Evolutionary conservation across 495 filamentous ascomycete genomes (phyloP), one percentile per base, ranked within the genome.

Genomic region (Saxophila tyrrhenica): DNA sequence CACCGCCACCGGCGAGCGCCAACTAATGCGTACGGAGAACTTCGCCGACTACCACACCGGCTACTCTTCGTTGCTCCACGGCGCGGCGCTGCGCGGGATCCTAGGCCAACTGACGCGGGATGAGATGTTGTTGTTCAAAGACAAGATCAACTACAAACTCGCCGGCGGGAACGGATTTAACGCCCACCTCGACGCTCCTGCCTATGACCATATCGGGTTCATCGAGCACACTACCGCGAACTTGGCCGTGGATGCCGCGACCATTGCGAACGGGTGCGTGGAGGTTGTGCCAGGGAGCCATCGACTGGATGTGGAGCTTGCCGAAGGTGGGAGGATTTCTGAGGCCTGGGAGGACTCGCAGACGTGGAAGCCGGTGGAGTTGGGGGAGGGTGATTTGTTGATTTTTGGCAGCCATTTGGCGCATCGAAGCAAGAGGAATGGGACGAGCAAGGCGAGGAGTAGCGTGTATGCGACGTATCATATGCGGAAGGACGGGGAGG

Each of bases 401-500:
- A 55, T 75, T 0, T 75, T 75, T 48, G 70, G 71, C 2, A 73
- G 69, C 7, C 73, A 73, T 50, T 61, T 74, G 9, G 72, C 72
- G 2, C 71, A 74, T 54, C 66, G 71, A 11, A 72, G 69, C 46
- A 71, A 69, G 19, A 51, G 66, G 24, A 74, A 75, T 50, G 62
- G 56, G 16, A 73, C 69, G 49, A 41, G 52, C 16, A 69, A 66
- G 39, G 67, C 70, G 43, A 65, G 72, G 1, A 66, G 65, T 3
- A 69, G 68, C 9, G 68, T 74, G 45, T 74, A 75, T 50, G 71
- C 72, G 0, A 74, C 72, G 0, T 75, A 73, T 56, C 73, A 74
- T 54, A 66, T 67, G 47, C 66, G 62, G 10, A 48, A 66, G 1
- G 72, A 74, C 41, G 72, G 72, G 0, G 47, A 45, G 2, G 66